Conservation (phyloP, 192 early-diverging fungal species). For the Kappamyces sp. region DNA sequence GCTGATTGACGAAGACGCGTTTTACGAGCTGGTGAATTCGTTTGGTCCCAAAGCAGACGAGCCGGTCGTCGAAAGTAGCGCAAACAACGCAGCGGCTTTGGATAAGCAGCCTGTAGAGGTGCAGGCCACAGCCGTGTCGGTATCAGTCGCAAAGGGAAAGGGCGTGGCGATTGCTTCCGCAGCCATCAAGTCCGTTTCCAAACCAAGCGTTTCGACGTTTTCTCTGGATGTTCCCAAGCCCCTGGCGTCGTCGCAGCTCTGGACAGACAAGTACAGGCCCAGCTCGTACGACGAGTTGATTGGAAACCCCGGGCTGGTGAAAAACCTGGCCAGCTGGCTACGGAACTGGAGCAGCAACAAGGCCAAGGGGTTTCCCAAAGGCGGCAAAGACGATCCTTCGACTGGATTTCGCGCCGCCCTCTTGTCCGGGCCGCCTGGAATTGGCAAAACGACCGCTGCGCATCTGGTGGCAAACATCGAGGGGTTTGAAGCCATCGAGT, state of each 20-base stretch:
- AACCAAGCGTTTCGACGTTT: too few relatives aligned
- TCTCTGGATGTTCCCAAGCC: too few relatives aligned
- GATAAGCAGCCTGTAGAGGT: too few relatives aligned
- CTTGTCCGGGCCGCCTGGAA: constrained; percentile 92
- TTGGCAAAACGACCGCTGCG: constrained; percentile 96
- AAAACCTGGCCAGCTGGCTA: constrained; percentile 71
- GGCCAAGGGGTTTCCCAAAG: constrained; percentile 41
- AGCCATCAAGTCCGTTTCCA: too few relatives aligned
- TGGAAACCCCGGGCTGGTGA: constrained; percentile 73
- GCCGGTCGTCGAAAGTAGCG: background rate
- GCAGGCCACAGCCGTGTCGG: too few relatives aligned
- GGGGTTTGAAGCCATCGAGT: constrained; percentile 83
- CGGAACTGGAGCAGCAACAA: constrained; percentile 57
- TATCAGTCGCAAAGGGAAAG: too few relatives aligned
- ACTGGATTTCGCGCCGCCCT: constrained; percentile 58
- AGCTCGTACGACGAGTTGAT: constrained; percentile 69
- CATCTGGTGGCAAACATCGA: constrained; percentile 75
- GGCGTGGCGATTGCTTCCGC: too few relatives aligned
- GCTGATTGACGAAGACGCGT: constrained; percentile 75
- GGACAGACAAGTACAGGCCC: constrained; percentile 96
- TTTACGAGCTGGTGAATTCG: constrained; percentile 73
- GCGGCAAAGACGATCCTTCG: constrained; percentile 47
- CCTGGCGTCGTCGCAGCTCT: constrained; percentile 42
- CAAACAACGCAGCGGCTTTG: too few relatives aligned
- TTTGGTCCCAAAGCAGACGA: constrained; percentile 23